Base-by-base conservation (phyloP, 2,329 filamentous ascomycete genomes). In the Boeremia exigua region DNA sequence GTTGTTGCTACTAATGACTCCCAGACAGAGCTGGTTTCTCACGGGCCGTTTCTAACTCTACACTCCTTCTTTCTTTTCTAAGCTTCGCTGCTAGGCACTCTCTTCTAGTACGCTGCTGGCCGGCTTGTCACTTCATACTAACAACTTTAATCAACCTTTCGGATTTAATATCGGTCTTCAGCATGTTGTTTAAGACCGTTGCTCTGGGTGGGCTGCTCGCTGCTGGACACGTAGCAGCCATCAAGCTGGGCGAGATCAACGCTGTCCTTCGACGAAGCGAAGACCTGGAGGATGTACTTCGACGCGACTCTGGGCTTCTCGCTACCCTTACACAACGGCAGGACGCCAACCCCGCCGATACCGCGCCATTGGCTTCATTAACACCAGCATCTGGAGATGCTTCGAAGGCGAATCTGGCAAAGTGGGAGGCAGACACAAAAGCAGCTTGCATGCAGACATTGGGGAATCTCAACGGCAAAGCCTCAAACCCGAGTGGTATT, bases 401-500 rank as follows among this genome's bases (percentile, higher is more conserved):
- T 47, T 63, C 72, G 15, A 62, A 64, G 52, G 63, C 61, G 2
- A 57, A 76, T 53, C 47, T 72, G 11, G 61, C 64, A 1, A 63
- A 71, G 56, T 78, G 75, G 75, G 69, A 76, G 48, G 64, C 63
- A 19, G 59, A 76, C 40, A 77, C 76, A n/a, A 63, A 68, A 47
- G 51, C 77, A 10, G 87, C 87, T 19, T 95, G 91, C 74, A 77
- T 77, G 39, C 66, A 77, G 19, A 81, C 84, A 8, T 79, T 95
- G 15, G 72, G 75, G 2, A 71, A 76, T 25, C 79, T 92, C 44
- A 78, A 79, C 12, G 77, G 76, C 10, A 78, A 81, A 56, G 84
- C 86, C 37, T 83, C 84, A 23, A 94, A 93, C 63, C 89, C 89
- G 5, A 88, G 89, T 9, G 91, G 91, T 46, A 84, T 91, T 43